A percentile compares a stretch with the other conserved stretches of the same genome.
Evolutionary conservation across 2,329 filamentous ascomycete species (phyloP).

Genomic region (Sphaceloma murrayae): DNA sequence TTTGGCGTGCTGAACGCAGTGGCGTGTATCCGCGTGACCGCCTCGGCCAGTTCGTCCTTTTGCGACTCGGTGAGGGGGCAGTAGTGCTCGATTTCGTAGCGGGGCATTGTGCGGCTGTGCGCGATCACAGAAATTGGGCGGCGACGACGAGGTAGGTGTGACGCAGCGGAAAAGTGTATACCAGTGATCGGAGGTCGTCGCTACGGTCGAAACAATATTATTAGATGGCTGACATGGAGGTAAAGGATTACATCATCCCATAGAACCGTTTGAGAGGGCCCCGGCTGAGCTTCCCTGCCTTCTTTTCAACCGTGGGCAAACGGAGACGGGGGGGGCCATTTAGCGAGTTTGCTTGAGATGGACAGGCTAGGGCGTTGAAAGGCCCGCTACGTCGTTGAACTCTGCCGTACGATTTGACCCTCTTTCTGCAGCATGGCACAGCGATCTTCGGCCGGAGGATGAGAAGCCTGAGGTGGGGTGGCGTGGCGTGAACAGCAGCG

Average conservation of each 20-base stretch:
- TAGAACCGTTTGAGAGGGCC: conserved; percentile 13
- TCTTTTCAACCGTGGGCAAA: too few relatives aligned
- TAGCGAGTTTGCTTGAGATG: too few relatives aligned
- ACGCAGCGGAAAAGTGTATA: too few relatives aligned
- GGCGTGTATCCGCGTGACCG: conserved; percentile 36
- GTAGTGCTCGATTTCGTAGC: conserved; percentile 37
- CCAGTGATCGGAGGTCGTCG: too few relatives aligned
- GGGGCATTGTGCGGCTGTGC: conserved; percentile 30
- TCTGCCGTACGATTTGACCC: too few relatives aligned
- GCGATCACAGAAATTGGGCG: neutral
- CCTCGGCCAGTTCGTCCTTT: conserved; percentile 32
- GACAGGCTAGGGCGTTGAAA: too few relatives aligned
- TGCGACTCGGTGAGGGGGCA: conserved; percentile 28
- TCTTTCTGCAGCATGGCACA: too few relatives aligned
- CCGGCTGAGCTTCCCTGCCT: neutral
- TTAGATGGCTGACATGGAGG: neutral
- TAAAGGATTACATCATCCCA: conserved; percentile 14
- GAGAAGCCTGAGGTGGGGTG: too few relatives aligned
- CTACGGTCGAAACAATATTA: neutral
- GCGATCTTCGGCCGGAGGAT: too few relatives aligned
- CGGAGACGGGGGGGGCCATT: neutral
- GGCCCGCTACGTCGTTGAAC: neutral
- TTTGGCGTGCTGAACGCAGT: conserved; percentile 34
- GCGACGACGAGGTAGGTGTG: neutral
- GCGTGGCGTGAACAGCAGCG: too few relatives aligned